Base-by-base conservation (phyloP, 23 red algal species). In the Gracilaria domingensis region DNA sequence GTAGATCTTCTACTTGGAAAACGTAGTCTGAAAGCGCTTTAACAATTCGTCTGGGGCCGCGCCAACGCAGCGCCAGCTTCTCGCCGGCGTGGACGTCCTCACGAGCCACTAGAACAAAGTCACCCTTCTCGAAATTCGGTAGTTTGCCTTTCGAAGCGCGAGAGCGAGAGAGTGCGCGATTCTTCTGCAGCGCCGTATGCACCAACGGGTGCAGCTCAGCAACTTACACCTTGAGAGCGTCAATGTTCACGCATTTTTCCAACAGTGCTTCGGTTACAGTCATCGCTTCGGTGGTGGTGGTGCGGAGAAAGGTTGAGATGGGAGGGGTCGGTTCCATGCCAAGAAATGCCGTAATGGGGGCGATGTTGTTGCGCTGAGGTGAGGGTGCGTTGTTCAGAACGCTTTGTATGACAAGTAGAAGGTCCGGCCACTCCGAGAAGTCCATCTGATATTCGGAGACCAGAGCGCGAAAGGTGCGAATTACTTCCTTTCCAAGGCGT, bases 1-100 rank as follows among this genome's bases (percentile, higher is more conserved):
- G 79, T 37, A 82, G 34, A 61, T 82, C 54, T 49, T 82, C 49
- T 7, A 82, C 79, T 57, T 49, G 79, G 50, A 82, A 82, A 7
- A 82, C 45, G 47, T 59, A 82, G 24, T 61, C 47, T 14, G 34
- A 30, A n/a, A 82, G 33, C 4, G 49, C 47, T 8, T 59, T 61
- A 7, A 82, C 24, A 39, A 82, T 37, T 8, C 79, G 47, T 5
- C 47, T 6, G 8, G 54, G 79, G 8, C 79, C 79, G 4, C 45
- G 33, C 79, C 79, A 82, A 18, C 47, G 54, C 14, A 82, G 17
- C 16, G 79, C 33, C 7, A 61, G 47, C 24, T 82, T 61, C 45
- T 61, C 35, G 4, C 79, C 79, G 24, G 49, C 25, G 36, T 82
- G 17, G 60, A 55, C 6, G 7, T 82, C 45, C 23, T 59, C 49